Evolutionary conservation across 2,329 filamentous ascomycete genomes (phyloP).

Genomic region (Chalara sp.): DNA sequence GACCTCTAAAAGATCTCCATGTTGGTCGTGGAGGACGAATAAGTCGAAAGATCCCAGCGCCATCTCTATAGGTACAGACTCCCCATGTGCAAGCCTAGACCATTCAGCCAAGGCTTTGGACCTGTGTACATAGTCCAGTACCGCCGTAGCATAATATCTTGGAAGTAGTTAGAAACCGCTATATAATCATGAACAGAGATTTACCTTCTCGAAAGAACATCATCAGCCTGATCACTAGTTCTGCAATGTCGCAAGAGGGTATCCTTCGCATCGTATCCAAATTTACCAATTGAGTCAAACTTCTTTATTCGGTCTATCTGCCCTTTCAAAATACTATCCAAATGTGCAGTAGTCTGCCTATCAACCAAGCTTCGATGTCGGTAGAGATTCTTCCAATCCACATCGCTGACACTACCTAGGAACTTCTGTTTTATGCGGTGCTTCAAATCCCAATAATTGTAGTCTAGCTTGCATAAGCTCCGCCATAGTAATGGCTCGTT

Average conservation of each 20-base stretch:
- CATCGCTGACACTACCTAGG: slow-evolving; percentile 41
- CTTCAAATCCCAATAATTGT: slow-evolving; percentile 66
- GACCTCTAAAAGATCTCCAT: slow-evolving; percentile 68
- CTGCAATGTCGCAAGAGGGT: slow-evolving; percentile 62
- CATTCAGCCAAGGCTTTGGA: slow-evolving; percentile 73
- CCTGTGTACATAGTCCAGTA: slow-evolving; percentile 75
- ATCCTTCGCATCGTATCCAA: slow-evolving; percentile 87
- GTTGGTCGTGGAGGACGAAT: slow-evolving; percentile 70
- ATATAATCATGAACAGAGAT: slow-evolving; percentile 3
- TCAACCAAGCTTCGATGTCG: slow-evolving; percentile 48
- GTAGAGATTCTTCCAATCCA: slow-evolving; percentile 72
- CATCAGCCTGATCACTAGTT: slow-evolving; percentile 49
- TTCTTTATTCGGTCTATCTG: slow-evolving; percentile 64
- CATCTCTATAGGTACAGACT: slow-evolving; percentile 58
- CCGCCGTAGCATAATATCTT: slow-evolving; percentile 68
- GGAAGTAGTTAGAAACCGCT: slow-evolving; percentile 7
- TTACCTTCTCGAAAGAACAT: slow-evolving; percentile 69
- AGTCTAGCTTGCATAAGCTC: slow-evolving; percentile 61
- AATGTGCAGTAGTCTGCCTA: slow-evolving; percentile 39
- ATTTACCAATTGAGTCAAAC: slow-evolving; percentile 62
- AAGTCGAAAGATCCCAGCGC: slow-evolving; percentile 81
- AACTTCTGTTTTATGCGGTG: slow-evolving; percentile 57
- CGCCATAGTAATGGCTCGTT: slow-evolving; percentile 76
- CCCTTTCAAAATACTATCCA: slow-evolving; percentile 65
- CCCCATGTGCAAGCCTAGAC: slow-evolving; percentile 46